Percentiles rank a stretch among this genome's conserved stretches.
These are phyloP conservation scores for Trichoderma sp. DNA, from an alignment of 2,329 filamentous ascomycete species.

Conservation along the genomic window DNA sequence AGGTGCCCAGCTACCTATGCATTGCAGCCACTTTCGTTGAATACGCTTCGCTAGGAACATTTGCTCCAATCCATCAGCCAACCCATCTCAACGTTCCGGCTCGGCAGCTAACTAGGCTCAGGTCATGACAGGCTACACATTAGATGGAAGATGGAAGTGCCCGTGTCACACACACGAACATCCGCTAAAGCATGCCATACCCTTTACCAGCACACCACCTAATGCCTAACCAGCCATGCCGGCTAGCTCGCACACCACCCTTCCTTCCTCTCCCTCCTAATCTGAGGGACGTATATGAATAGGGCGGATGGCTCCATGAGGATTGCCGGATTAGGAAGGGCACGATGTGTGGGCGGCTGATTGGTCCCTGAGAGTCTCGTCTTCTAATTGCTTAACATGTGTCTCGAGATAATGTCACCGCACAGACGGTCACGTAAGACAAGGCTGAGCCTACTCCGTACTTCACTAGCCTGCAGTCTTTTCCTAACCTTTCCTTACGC, in stretches of 20 bases:
- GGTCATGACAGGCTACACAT: too few species aligned
- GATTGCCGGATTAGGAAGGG: conserved; percentile 26
- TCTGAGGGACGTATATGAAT: too few species aligned
- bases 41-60: conserved; percentile 11
- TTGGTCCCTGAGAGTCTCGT: conserved; percentile 3
- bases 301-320: background rate
- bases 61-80: background rate
- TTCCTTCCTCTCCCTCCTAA: background rate
- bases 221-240: background rate
- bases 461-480: too few species aligned
- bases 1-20: background rate
- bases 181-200: conserved; percentile 18
- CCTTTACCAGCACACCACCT: background rate
- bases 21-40: conserved; percentile 2
- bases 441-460: too few species aligned
- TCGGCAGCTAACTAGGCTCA: background rate
- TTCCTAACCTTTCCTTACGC: too few species aligned
- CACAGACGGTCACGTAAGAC: background rate
- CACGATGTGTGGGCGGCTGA: conserved; percentile 22
- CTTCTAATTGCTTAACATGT: background rate
- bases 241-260: too few species aligned
- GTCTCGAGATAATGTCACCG: background rate
- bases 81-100: background rate
- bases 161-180: background rate
- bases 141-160: background rate